These are phyloP conservation scores for Malus sieversii DNA, from an alignment of 306 rosid genomes.

Conservation along the genomic window DNA sequence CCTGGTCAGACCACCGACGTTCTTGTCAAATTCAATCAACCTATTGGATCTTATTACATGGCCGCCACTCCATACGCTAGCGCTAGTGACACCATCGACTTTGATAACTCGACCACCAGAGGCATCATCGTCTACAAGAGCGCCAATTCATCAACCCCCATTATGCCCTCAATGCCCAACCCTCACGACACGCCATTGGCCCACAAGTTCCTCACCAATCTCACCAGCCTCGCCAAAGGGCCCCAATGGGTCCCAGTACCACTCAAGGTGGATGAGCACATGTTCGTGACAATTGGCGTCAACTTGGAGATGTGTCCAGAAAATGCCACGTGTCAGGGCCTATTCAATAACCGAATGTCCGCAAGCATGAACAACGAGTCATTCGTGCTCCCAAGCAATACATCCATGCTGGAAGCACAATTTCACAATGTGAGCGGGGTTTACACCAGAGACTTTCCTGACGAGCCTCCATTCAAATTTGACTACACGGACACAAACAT, in stretches of 20 bases:
- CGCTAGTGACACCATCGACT: fast-evolving
- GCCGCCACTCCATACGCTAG: constrained; percentile 34
- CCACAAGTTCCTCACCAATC: constrained; percentile 38
- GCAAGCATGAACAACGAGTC: constrained; percentile 78
- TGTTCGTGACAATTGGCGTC: constrained; percentile 46
- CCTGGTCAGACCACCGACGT: constrained; percentile 71
- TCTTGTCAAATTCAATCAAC: constrained; percentile 34
- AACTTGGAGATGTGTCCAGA: constrained; percentile 18
- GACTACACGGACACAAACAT: constrained; percentile 26
- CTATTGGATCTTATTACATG: constrained; percentile 51
- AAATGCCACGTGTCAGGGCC: constrained; percentile 27
- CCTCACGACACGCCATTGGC: constrained; percentile 37
- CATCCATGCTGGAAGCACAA: constrained; percentile 46
- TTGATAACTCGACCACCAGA: constrained; percentile 23
- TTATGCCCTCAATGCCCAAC: constrained; percentile 40
- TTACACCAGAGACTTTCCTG: constrained; percentile 45
- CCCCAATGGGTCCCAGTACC: constrained; percentile 57
- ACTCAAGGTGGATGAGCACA: constrained; percentile 32
- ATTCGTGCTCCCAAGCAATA: constrained; percentile 30
- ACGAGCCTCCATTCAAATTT: constrained; percentile 27
- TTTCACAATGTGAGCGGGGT: constrained; percentile 13
- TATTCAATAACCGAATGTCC: constrained; percentile 4
- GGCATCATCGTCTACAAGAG: constrained; percentile 35
- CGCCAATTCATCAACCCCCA: constrained; percentile 8
- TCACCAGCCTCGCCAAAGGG: constrained; percentile 25